Percentiles rank a stretch among this genome's conserved stretches.
Conservation (phyloP, 2,329 filamentous ascomycete species). For the Grosmannia serpens region DNA sequence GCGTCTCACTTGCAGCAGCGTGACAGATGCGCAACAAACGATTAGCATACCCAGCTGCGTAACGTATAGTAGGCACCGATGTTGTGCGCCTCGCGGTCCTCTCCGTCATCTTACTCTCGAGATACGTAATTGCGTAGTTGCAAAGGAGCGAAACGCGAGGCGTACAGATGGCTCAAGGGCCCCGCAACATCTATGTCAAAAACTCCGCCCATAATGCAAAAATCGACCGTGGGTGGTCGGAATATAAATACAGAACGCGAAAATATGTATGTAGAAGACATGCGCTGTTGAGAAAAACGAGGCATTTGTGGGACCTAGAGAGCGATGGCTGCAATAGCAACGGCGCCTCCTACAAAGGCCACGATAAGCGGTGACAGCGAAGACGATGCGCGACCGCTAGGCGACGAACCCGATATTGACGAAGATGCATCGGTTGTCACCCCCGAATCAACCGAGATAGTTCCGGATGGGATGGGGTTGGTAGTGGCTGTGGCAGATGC, state of each 20-base stretch:
- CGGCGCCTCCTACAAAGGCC: neutral
- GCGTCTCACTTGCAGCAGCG: too few species aligned
- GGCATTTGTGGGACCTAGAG: neutral
- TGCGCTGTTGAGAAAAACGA: neutral
- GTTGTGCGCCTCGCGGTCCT: too few species aligned
- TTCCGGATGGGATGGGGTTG: conserved; percentile 8
- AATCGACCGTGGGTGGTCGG: neutral
- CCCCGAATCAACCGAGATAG: neutral
- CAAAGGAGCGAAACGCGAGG: neutral
- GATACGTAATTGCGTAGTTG: neutral
- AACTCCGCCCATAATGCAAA: neutral
- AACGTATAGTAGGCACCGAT: neutral
- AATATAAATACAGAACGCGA: neutral
- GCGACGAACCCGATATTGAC: neutral
- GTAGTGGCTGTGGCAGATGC: conserved; percentile 11
- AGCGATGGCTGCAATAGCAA: neutral
- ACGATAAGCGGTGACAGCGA: neutral
- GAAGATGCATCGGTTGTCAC: neutral
- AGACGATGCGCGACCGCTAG: neutral
- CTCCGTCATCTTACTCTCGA: too few species aligned
- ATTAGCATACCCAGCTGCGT: too few species aligned
- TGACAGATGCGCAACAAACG: too few species aligned
- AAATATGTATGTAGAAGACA: neutral
- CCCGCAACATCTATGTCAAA: neutral
- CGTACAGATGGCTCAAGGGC: neutral